Base-by-base conservation (phyloP, 305 asterid species). In the Coffea humblotiana region DNA sequence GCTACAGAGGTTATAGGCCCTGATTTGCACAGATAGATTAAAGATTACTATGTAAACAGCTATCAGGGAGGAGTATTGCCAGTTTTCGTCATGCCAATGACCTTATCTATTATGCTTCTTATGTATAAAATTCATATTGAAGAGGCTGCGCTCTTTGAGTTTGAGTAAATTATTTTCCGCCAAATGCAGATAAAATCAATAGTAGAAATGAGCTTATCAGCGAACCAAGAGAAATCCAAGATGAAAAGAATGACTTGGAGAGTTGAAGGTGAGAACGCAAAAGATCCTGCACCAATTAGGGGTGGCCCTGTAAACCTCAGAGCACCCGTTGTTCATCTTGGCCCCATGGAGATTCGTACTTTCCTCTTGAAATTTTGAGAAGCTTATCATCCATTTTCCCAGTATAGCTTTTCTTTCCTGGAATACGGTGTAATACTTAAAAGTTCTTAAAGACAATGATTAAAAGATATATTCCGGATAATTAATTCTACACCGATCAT, bases 291-390 rank as follows among this genome's bases (percentile, higher is more conserved):
- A 80, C 85, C 91, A 15, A 54, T 85, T 32, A 85, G 86, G 81
- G 97, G 97, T 10, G 87, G 87, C 48, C 86, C 87, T 19, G 85
- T 93, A n/a, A 84, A 85, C 72, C 73, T 67, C 56, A 83, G 91
- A 2, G 81, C 74, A 29, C 91, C 88, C 19, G 48, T 90, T 7
- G 95, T 92, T 8, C 93, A 95, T 88, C 94, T 95, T 80, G 93
- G 94, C 61, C 98, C 98, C 1, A 95, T 95, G 98, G 98, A 95
- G 86, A 93, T 95, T 76, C 90, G 98, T 43, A 95, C 98, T 10
- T 93, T 95, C 78, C 16, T 90, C 78, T 47, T 92, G 78, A 84
- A 75, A 35, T 91, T 92, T 82, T 88, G 78, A 85, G 16, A 27
- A 2, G 27, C 18, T 51, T 48, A 56, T 70, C 61, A 76, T n/a